Percentiles rank a stretch among this genome's conserved stretches.
Conservation (phyloP, 2,329 filamentous ascomycete species). For the Passalora sequoiae region DNA sequence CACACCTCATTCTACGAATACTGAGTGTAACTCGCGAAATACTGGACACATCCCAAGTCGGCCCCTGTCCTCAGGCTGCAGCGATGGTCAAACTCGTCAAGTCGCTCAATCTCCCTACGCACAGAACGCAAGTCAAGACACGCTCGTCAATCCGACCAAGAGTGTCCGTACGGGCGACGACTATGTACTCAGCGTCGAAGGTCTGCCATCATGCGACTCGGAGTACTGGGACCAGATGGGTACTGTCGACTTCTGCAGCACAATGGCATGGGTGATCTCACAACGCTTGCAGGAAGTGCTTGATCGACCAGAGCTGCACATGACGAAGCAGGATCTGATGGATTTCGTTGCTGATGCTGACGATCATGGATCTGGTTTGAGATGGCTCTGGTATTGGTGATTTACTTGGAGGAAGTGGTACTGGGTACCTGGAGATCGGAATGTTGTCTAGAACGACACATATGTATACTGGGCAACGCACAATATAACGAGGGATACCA, state of each 20-base stretch:
- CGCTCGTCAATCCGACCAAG: constrained; percentile 1
- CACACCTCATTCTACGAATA: background rate
- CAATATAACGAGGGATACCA: too few species aligned
- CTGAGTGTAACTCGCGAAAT: background rate
- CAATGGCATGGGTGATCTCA: constrained; percentile 8
- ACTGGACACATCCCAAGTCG: background rate
- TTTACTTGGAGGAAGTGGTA: too few species aligned
- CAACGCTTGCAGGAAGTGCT: constrained; percentile 6
- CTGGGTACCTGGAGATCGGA: too few species aligned
- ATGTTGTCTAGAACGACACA: too few species aligned
- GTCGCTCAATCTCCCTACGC: too few species aligned
- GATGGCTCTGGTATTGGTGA: constrained; percentile 21
- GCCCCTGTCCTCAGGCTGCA: background rate
- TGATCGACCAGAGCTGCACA: background rate
- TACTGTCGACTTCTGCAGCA: constrained; percentile 14
- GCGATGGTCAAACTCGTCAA: too few species aligned
- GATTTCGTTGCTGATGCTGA: constrained; percentile 11
- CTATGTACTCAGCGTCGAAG: constrained; percentile 10
- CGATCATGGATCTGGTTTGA: constrained; percentile 14
- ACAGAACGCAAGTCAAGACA: background rate
- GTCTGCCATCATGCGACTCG: constrained; percentile 3
- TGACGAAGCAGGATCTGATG: constrained; percentile 7
- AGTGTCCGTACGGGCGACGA: constrained; percentile 1
- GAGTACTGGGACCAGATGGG: constrained; percentile 17
- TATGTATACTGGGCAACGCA: too few species aligned